Percentiles rank a stretch among this genome's conserved stretches.
phyloP scores from a whole-genome alignment of 805 yeast genomes.

The Suhomyces faveliae region DNA sequence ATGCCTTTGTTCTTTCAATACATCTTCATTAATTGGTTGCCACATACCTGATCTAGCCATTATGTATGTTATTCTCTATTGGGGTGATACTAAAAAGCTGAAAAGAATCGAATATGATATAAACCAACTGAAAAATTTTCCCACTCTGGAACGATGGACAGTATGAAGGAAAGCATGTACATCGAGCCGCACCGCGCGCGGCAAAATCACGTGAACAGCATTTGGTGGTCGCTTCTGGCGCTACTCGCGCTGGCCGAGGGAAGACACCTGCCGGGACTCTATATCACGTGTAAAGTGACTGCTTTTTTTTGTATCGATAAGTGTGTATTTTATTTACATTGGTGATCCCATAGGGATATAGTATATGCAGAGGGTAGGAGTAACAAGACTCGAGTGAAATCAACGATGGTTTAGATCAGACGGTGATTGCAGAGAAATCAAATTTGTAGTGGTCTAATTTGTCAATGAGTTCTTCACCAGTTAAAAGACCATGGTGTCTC shows the following conservation, averaged over 20 bases:
- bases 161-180: neutral
- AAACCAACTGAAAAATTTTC: constrained; percentile 7
- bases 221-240: neutral
- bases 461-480: constrained; percentile 49
- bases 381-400: neutral
- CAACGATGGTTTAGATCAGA: constrained; percentile 7
- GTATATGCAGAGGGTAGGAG: neutral
- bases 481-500: constrained; percentile 40
- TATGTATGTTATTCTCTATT: constrained; percentile 12
- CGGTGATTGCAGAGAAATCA: constrained; percentile 35
- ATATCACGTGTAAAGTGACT: constrained; percentile 14
- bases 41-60: constrained; percentile 71
- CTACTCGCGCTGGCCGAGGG: neutral
- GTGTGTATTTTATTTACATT: constrained; percentile 2
- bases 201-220: neutral
- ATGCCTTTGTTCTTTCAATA: neutral
- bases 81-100: constrained; percentile 8
- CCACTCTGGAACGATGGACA: constrained; percentile 6
- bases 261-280: neutral
- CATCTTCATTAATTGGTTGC: neutral
- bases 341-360: neutral
- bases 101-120: constrained; percentile 5
- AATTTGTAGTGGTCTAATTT: constrained; percentile 45
- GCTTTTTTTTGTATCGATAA: constrained; percentile 8
- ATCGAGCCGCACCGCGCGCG: constrained; percentile 5